Evolutionary conservation across 176 grass and related monocot genomes (phyloP).

Genomic region (Thalia dealbata): DNA sequence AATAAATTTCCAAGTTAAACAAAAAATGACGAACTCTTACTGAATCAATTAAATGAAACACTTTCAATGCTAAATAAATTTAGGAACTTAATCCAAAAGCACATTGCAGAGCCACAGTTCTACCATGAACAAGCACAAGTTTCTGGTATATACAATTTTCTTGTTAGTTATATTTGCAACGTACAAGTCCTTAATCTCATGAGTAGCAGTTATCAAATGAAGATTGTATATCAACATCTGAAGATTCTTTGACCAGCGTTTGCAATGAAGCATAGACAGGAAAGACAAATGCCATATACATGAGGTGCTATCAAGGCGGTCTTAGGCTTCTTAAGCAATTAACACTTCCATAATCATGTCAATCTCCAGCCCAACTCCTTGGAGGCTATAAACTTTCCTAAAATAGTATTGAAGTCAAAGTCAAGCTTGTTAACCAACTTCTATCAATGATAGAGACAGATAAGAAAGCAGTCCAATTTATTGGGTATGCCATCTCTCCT

Average conservation of each 20-base stretch:
- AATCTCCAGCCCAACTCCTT: not conserved
- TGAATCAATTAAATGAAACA: too few species aligned
- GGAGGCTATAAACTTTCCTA: not conserved
- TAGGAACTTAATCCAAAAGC: not conserved
- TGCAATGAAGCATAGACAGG: not conserved
- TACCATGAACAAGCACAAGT: not conserved
- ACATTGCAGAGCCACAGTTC: not conserved
- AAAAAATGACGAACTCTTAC: too few species aligned
- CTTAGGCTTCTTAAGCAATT: not conserved
- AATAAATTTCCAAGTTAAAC: too few species aligned
- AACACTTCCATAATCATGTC: not conserved
- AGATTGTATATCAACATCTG: not conserved
- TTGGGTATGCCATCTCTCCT: not conserved
- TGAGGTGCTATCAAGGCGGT: not conserved
- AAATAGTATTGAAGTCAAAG: too few species aligned
- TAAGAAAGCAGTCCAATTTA: not conserved
- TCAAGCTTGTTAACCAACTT: too few species aligned
- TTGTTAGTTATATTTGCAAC: too few species aligned
- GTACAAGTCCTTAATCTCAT: too few species aligned
- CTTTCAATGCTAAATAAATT: too few species aligned
- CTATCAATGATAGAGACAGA: too few species aligned
- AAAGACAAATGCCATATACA: not conserved
- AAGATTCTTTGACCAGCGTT: not conserved
- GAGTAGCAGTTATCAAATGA: not conserved
- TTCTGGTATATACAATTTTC: too few species aligned